Evolutionary conservation across 2,329 filamentous ascomycete genomes (phyloP), one percentile per base, ranked within the genome.

Genomic region (Aspergillus luchuensis): DNA sequence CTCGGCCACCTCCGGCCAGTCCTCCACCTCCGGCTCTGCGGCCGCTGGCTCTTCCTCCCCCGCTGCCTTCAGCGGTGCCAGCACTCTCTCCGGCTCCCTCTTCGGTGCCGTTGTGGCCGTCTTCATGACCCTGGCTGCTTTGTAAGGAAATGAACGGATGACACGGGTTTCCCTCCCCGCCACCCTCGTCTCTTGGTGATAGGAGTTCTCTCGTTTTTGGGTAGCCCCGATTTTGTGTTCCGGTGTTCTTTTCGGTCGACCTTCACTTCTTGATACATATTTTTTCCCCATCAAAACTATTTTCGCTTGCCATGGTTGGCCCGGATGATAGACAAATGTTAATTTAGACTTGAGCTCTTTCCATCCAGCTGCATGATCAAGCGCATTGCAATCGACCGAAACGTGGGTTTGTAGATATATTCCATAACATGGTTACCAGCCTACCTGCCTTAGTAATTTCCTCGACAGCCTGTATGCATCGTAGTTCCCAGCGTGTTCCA

Each of bases 61-160:
- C 5, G 51, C 33, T 36, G 15, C 41, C 33, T 59, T 8, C 33
- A 57, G 58, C 51, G 54, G 52, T 56, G 63, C 63, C 39, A 59
- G 15, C 54, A 52, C 57, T 33, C 56, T 67, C 25, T 61, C 65
- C 17, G 58, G 61, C 60, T 67, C 65, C 33, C 53, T 66, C 45
- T 59, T 63, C 53, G 60, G 62, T 21, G 62, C 60, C 10, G 60
- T 56, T 3, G 38, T 64, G n/a, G 55, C 60, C 28, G 60, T 60
- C 54, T 53, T 58, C 45, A 56, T 50, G 13, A 48, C 53, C 41
- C 47, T 63, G n/a, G 58, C 55, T 43, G 41, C 50, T n/a, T 45
- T 60, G 48, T 63, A 58, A 60, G 41, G 41, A 54, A 17, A 8
- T 43, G 38, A 43, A 19, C 33, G 33, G 33, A 36, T 36, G 33